Conservation (phyloP, 2,329 filamentous ascomycete species). For the Claviceps capensis region DNA sequence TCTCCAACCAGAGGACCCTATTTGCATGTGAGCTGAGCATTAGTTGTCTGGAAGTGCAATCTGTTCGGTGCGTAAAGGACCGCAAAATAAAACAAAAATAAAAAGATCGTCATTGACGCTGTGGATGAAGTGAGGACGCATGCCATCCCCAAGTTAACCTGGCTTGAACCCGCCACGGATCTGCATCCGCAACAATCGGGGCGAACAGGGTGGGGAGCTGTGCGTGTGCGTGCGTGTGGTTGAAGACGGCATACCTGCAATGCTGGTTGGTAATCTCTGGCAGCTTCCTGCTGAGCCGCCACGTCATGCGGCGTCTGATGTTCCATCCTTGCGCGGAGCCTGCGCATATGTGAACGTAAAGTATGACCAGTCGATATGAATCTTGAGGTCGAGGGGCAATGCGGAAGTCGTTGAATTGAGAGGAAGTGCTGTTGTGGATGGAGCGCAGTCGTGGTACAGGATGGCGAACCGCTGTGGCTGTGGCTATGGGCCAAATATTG, state of each 20-base stretch:
- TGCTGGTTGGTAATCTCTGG: constrained; percentile 43
- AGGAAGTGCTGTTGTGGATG: constrained; percentile 7
- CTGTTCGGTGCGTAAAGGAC: too few species aligned
- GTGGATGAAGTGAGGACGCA: neutral
- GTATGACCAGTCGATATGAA: constrained; percentile 5
- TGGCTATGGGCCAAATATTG: constrained; percentile 6
- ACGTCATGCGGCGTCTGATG: constrained; percentile 28
- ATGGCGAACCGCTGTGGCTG: constrained; percentile 4
- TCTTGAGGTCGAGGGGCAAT: constrained; percentile 4
- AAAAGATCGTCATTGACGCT: neutral
- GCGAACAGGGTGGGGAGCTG: neutral
- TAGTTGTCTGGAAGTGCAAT: neutral
- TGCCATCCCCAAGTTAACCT: neutral
- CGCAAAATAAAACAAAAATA: neutral
- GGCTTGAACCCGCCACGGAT: neutral
- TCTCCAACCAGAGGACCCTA: constrained; percentile 76
- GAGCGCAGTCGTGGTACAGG: constrained; percentile 5
- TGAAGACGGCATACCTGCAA: constrained; percentile 31
- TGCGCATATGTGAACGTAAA: constrained; percentile 7
- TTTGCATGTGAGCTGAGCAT: neutral
- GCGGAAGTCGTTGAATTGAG: constrained; percentile 1
- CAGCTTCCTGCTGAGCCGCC: constrained; percentile 46
- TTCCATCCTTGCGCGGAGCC: constrained; percentile 18
- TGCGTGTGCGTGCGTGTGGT: neutral
- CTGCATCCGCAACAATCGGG: neutral